Conservation (phyloP, 768 basidiomycete species). For the Candolleomyces aberdarensis region DNA sequence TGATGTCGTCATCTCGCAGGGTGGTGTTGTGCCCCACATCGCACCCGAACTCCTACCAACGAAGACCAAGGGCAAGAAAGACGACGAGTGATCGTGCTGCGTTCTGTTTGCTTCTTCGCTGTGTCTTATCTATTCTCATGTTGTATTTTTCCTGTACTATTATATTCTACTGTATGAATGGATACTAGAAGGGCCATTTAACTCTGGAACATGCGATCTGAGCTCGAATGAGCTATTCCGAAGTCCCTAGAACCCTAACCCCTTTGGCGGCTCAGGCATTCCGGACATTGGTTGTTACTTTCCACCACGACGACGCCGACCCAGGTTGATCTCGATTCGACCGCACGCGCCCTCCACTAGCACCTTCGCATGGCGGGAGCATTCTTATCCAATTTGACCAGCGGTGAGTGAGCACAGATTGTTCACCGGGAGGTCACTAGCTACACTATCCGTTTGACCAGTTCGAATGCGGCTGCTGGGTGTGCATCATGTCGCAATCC, state of each 20-base stretch:
- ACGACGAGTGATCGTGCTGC: constrained; percentile 16
- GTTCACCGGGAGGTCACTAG: no score
- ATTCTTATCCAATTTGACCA: no score
- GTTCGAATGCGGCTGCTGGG: no score
- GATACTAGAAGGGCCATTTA: constrained; percentile 1
- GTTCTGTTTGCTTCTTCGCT: constrained; percentile 2
- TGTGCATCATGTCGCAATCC: no score
- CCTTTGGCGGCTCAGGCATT: no score
- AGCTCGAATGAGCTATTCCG: neutral
- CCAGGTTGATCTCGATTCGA: no score
- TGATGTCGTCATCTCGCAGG: constrained; percentile 85
- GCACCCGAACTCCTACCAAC: constrained; percentile 35
- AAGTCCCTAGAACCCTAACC: neutral
- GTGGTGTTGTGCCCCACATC: constrained; percentile 57
- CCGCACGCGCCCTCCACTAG: no score
- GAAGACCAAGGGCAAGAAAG: constrained; percentile 32
- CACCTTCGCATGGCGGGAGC: no score
- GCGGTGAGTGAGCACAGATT: no score
- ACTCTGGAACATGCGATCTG: neutral
- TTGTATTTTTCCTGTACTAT: constrained; percentile 10
- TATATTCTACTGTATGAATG: constrained; percentile 7
- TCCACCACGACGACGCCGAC: no score
- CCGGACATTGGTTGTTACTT: no score
- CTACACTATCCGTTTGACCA: no score
- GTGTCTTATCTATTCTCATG: constrained; percentile 2